Conservation (phyloP, 1,284 basidiomycete genomes). For the Salmacisia buchloeana region DNA sequence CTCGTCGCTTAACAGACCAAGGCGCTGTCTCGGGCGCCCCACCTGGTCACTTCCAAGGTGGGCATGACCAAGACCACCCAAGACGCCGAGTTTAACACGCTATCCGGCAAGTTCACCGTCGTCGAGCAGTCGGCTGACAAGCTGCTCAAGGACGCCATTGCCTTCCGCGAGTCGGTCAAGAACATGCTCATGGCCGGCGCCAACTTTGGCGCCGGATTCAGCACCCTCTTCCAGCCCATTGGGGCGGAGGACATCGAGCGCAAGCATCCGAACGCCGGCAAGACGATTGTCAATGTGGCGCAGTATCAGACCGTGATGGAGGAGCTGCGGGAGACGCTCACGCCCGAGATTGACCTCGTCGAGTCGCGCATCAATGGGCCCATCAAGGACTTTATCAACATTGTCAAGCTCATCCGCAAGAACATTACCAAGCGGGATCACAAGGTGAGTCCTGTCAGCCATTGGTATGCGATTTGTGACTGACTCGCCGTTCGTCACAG, state of each 20-base stretch:
- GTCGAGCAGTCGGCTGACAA: slow-evolving; percentile 81
- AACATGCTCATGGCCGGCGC: slow-evolving; percentile 71
- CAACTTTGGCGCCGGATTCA: slow-evolving; percentile 70
- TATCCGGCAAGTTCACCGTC: slow-evolving; percentile 60
- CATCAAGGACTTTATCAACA: slow-evolving; percentile 76
- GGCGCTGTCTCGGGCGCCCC: slow-evolving; percentile 32
- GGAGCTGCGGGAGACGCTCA: slow-evolving; percentile 70
- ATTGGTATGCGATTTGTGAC: background rate
- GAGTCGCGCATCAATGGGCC: slow-evolving; percentile 79
- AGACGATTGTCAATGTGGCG: slow-evolving; percentile 73
- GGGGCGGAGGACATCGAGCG: slow-evolving; percentile 68
- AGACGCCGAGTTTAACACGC: slow-evolving; percentile 45
- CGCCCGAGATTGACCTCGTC: slow-evolving; percentile 91
- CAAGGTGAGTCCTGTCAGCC: slow-evolving; percentile 62
- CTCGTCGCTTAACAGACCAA: too few species aligned
- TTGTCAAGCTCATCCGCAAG: slow-evolving; percentile 87
- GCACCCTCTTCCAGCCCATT: slow-evolving; percentile 56
- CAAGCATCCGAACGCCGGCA: slow-evolving; percentile 70
- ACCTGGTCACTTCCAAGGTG: slow-evolving; percentile 45
- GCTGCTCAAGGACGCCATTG: slow-evolving; percentile 81
- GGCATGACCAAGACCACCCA: slow-evolving; percentile 43
- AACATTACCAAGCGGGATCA: slow-evolving; percentile 93
- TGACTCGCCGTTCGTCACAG: background rate
- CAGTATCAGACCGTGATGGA: slow-evolving; percentile 71
- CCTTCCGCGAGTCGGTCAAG: slow-evolving; percentile 64